Evolutionary conservation across 23 red algal genomes (phyloP).

Genomic region (Agarophyton chilense): DNA sequence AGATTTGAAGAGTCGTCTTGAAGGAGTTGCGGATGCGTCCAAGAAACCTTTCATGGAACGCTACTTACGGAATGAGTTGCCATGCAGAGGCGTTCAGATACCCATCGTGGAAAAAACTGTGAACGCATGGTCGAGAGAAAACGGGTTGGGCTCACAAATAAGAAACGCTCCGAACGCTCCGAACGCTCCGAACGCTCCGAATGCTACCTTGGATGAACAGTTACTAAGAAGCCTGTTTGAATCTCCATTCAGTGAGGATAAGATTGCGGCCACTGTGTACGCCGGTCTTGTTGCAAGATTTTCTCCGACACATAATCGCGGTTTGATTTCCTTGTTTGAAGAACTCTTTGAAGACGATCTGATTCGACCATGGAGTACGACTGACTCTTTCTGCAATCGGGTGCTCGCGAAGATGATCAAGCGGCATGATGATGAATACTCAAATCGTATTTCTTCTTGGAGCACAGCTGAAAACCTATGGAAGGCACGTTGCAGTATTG

Average conservation of each 20-base stretch:
- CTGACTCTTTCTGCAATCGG: conserved; percentile 16
- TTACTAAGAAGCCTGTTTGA: conserved; percentile 11
- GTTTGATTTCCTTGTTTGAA: conserved; percentile 5
- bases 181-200: no score
- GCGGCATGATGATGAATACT: background rate
- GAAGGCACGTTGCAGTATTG: conserved; percentile 42
- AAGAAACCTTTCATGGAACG: background rate
- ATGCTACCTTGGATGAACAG: background rate
- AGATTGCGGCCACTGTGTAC: conserved; percentile 33
- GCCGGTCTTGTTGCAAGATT: background rate
- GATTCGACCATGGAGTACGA: conserved; percentile 17
- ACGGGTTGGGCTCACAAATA: background rate
- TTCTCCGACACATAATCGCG: background rate
- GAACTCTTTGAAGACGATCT: conserved; percentile 30
- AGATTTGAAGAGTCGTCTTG: background rate
- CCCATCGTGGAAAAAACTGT: conserved; percentile 5
- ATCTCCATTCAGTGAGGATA: conserved; percentile 17
- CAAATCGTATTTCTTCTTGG: conserved; percentile 13
- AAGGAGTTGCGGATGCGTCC: background rate
- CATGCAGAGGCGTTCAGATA: background rate
- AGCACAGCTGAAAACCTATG: conserved; percentile 38
- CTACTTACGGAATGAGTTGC: conserved; percentile 33
- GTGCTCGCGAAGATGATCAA: conserved; percentile 15
- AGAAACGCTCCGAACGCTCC: no score
- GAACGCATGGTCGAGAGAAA: conserved; percentile 1